Evolutionary conservation across 73 alveolate species (phyloP), one percentile per base, ranked within the genome.

Genomic region (Tetrahymena borealis): DNA sequence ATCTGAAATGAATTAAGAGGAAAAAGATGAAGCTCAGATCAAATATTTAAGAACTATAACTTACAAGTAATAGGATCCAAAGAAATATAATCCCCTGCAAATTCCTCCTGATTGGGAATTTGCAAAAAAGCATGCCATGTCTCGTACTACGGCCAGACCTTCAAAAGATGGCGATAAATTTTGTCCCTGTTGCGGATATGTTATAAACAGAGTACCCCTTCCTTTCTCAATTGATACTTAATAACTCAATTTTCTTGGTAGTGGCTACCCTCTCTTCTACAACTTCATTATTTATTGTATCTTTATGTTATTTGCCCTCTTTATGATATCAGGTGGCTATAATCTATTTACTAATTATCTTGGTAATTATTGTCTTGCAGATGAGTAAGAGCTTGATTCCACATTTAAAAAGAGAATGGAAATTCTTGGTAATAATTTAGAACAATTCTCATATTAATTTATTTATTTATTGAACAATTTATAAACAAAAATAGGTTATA

Each of bases 81-180:
- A 60, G 85, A 13, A 93, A 13, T 93, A 85, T 18, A 90, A 93
- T 41, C 95, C 95, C 7, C 40, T 93, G 18, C 7, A 38, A 33
- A 93, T 93, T 60, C 95, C 95, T 39, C 91, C 93, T 39, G 93
- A 93, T 36, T 93, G 95, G 95, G 93, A 78, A 13, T 78, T 93
- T 20, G 95, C 95, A 28, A 39, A 90, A 42, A 85, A 39, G 10
- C 95, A 93, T 90, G 95, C 95, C 15, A 78, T 39, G 36, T 38
- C 95, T 4, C 18, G 95, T 32, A 43, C 93, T 4, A 93, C 95
- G 3, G 95, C 95, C 8, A 28, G 39, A 32, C 93, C 90, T 6
- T 33, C 42, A 39, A 85, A 93, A 77, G 91, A 93, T 7, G 91
- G 85, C 18, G 37, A 92, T 24, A 60, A 92, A 92, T 32, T 92